Base-by-base conservation (phyloP, 441 rosid genomes). In the Theobroma grandiflorum region DNA sequence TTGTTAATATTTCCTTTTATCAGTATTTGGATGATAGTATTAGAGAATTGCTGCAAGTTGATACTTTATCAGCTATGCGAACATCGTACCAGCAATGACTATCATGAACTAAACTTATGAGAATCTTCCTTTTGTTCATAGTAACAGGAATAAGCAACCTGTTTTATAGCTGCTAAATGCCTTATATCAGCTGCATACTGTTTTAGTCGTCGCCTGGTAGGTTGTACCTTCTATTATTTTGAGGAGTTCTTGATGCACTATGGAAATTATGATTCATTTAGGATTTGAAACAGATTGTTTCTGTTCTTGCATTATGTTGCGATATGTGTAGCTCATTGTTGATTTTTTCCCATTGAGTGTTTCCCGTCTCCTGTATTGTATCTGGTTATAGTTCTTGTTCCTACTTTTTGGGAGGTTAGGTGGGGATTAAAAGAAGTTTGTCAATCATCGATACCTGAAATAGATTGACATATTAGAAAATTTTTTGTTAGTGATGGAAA, bases 321-420 rank as follows among this genome's bases (percentile, higher is more conserved):
- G 3, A 11, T 18, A 22, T 55, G 61, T 18, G 16, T 50, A 3
- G 75, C 16, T 71, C 42, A 9, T 31, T 35, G 59, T 70, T 31
- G 74, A 70, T 8, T 22, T 49, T 9, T 71, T 52, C 4, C 6
- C 3, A n/a, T 4, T 10, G 33, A 16, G 42, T 42, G 3, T 18
- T n/a, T 67, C 49, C 53, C 11, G 16, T 50, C 33, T 33, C 37
- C 61, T 50, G 16, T 4, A 33, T 33, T 52, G 22, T 50, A 33
- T 71, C 15, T 33, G 57, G 63, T 72, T 5, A 52, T 52, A 35
- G 31, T 52, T 33, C 16, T 72, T 72, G 9, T 42, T 52, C 50
- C 72, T 42, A 9, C n/a, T 52, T 72, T 52, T 72, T 72, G 63
- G 75, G 61, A 18, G 62, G 35, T 47, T 31, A 37, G 31, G 45